Base-by-base conservation (phyloP, 495 filamentous ascomycete genomes). In the Aspergillus egyptiacus region DNA sequence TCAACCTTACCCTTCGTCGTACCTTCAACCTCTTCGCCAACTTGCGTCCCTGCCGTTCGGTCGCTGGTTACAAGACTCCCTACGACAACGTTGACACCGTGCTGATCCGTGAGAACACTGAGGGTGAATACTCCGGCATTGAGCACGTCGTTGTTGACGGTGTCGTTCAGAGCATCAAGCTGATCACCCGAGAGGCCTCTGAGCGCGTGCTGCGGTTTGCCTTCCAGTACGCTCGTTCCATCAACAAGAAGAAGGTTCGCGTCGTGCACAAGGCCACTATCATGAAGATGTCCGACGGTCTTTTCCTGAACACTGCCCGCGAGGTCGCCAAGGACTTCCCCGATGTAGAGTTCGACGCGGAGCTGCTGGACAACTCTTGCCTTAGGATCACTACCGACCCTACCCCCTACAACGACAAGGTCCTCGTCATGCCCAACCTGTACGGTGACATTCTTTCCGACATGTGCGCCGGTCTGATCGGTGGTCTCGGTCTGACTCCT, bases 11-110 rank as follows among this genome's bases (percentile, higher is more conserved):
- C 54, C 89, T 98, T 62, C 89, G 93, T 57, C 85, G 93, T 59
- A 97, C 93, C 46, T 98, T 98, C 81, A 97, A 97, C 78, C 89
- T 98, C 62, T 98, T 98, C 70, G 93, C 93, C 72, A 98, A 98
- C 75, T 80, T 98, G 52, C 90, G 93, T 58, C 93, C 93, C 38
- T 98, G 93, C 82, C 89, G 88, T 56, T 96, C 89, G 42, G 86
- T 98, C 54, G 86, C 85, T 48, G 93, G 93, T 55, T 98, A 84
- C 84, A 96, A 97, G 82, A 98, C 93, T 31, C 89, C 93, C 46
- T 98, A 98, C 77, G 93, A 98, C 69, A 83, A 86, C 58, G 93
- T 98, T 66, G 89, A 98, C 72, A 97, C 90, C 30, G 87, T 96
- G 60, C 75, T 98, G 62, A 97, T 98, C 76, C 87, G 93, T 71